A percentile compares a stretch with the other conserved stretches of the same genome.
These are phyloP conservation scores for Kodamaea fungicola DNA, from an alignment of 1,139 yeast genomes.

Conservation along the genomic window DNA sequence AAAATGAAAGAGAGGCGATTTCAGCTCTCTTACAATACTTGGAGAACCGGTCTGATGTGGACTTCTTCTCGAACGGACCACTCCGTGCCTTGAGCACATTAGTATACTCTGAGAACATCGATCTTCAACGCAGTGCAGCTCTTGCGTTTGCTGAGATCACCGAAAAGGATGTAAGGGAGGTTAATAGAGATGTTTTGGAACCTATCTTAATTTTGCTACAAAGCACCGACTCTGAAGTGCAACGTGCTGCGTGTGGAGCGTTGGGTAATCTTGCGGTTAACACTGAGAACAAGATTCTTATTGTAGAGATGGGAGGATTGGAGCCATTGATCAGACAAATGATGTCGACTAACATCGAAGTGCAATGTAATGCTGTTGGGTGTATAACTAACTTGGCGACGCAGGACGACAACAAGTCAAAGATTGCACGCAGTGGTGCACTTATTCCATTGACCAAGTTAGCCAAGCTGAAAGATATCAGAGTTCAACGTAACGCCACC, in stretches of 20 bases:
- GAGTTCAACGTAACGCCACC: conserved; percentile 97
- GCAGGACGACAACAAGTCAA: conserved; percentile 95
- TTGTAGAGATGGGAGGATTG: conserved; percentile 97
- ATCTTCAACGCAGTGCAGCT: conserved; percentile 95
- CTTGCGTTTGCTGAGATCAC: conserved; percentile 98
- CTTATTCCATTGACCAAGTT: conserved; percentile 87
- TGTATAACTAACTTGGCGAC: conserved; percentile 97
- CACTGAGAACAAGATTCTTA: conserved; percentile 86
- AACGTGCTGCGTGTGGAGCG: conserved; percentile 98
- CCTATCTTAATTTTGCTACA: conserved; percentile 87
- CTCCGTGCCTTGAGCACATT: conserved; percentile 85
- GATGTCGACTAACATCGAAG: conserved; percentile 96
- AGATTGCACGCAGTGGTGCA: conserved; percentile 97
- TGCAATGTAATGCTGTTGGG: conserved; percentile 98
- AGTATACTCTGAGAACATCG: conserved; percentile 92
- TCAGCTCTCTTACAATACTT: conserved; percentile 83
- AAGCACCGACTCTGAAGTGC: conserved; percentile 88
- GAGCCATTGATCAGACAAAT: conserved; percentile 95
- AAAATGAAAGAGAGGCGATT: conserved; percentile 95
- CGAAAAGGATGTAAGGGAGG: conserved; percentile 90
- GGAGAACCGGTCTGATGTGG: conserved; percentile 82
- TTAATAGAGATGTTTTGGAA: conserved; percentile 84
- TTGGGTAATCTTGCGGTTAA: conserved; percentile 95
- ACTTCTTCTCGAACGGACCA: conserved; percentile 89
- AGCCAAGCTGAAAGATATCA: conserved; percentile 88